Evolutionary conservation across 345 rosid species (phyloP), one percentile per base, ranked within the genome.

Genomic region (Salix viminalis): DNA sequence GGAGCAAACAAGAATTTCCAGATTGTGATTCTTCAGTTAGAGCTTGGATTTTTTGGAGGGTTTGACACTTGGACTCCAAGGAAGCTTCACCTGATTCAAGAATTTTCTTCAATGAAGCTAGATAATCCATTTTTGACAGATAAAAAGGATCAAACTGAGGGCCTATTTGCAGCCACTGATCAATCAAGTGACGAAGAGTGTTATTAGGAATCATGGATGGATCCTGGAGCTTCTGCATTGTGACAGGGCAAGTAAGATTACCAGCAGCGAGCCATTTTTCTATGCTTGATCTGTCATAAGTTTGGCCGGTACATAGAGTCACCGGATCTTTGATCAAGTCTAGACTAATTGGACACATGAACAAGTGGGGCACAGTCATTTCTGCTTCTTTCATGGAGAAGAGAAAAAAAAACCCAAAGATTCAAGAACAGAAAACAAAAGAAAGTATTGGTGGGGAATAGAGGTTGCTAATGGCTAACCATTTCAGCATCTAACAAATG

Each of bases 201-300:
- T 87, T 88, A 77, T 90, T 90, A 9, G 94, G 94, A 78, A 90
- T 87, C 18, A 90, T 5, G 79, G 91, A 77, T 36, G 76, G 77
- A 80, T 90, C 90, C 16, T 85, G 87, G 62, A 90, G 92, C 75
- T 76, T 87, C 85, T 89, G 92, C 94, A 90, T 90, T 86, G 94
- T 90, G 41, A 90, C 89, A 39, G 94, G 94, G 75, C 94, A 90
- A 8, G 90, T 89, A 65, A 86, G 84, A 77, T 90, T 87, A 62
- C 94, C 94, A 0, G 86, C 79, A 10, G 91, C 81, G 0, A 90
- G 80, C 94, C 94, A 90, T 84, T 79, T 81, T 60, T 90, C 89
- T 28, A 90, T 90, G 88, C 89, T 86, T 56, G 89, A 77, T 61
- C 94, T 76, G 16, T 90, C 94, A 65, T 90, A 90, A n/a, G 94